These are phyloP conservation scores for Prunus mongolica DNA, from an alignment of 306 rosid species.

Conservation along the genomic window DNA sequence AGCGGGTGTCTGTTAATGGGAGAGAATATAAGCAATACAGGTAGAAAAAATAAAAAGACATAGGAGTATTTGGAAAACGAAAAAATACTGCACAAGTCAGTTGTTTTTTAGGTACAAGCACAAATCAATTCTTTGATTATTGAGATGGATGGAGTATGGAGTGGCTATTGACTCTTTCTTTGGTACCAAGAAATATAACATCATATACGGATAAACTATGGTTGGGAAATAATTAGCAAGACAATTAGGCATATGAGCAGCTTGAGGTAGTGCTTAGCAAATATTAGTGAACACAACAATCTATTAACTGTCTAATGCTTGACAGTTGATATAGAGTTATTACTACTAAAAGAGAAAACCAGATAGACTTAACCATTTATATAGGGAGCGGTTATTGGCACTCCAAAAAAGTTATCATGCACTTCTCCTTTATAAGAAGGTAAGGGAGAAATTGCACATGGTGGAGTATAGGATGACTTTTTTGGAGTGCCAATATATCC, in stretches of 20 bases:
- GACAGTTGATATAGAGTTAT: neutral
- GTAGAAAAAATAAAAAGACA: neutral
- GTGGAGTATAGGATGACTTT: no score
- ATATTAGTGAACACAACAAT: neutral
- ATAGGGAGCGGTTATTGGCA: no score
- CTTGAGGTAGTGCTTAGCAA: neutral
- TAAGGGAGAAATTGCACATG: no score
- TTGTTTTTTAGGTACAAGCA: no score
- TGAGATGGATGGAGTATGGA: no score
- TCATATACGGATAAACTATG: neutral
- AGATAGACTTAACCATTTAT: neutral
- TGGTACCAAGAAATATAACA: neutral
- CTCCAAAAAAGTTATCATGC: no score
- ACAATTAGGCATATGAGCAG: neutral
- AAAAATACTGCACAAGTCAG: no score
- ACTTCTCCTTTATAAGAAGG: no score
- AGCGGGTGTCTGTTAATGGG: slow-evolving; percentile 36
- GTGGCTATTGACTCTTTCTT: neutral
- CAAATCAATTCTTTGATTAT: no score
- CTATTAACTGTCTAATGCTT: neutral
- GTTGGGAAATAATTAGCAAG: neutral
- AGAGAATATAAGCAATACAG: neutral
- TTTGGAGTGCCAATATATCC: neutral
- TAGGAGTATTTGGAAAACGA: no score
- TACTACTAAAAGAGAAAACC: neutral